phyloP scores from a whole-genome alignment of 306 rosid genomes.

The Castanea crenata region DNA sequence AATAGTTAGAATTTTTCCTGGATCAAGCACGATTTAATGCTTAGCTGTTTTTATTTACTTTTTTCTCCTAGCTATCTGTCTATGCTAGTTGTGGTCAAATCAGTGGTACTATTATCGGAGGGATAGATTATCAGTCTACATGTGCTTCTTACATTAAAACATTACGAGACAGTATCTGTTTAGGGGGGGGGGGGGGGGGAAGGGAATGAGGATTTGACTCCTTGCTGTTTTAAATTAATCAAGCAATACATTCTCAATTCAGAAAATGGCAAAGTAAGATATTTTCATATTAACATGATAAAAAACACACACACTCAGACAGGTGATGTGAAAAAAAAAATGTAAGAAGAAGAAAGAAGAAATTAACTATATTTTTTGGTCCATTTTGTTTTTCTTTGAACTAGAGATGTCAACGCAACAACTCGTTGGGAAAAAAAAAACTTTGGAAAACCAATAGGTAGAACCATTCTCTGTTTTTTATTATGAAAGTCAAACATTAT shows the following conservation, averaged over 20 bases:
- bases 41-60: neutral
- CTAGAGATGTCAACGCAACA: neutral
- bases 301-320: no score
- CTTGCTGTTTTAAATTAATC: neutral
- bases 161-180: neutral
- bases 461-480: neutral
- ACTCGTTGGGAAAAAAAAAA: neutral
- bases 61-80: neutral
- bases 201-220: neutral
- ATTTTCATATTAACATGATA: no score
- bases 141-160: neutral
- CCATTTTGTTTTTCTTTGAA: neutral
- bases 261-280: no score
- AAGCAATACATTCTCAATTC: neutral
- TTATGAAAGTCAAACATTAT: neutral
- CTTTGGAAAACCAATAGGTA: no score
- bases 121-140: neutral
- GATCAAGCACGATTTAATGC: no score
- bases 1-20: neutral
- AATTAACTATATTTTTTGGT: no score
- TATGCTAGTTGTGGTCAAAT: neutral
- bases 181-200: neutral
- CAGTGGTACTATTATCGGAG: neutral
- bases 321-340: no score
- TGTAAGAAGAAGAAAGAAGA: no score